Percentiles rank a stretch among this genome's conserved stretches.
These are phyloP conservation scores for Ceratorhiza oryzae-sativae DNA, from an alignment of 1,284 basidiomycete species.

Conservation along the genomic window DNA sequence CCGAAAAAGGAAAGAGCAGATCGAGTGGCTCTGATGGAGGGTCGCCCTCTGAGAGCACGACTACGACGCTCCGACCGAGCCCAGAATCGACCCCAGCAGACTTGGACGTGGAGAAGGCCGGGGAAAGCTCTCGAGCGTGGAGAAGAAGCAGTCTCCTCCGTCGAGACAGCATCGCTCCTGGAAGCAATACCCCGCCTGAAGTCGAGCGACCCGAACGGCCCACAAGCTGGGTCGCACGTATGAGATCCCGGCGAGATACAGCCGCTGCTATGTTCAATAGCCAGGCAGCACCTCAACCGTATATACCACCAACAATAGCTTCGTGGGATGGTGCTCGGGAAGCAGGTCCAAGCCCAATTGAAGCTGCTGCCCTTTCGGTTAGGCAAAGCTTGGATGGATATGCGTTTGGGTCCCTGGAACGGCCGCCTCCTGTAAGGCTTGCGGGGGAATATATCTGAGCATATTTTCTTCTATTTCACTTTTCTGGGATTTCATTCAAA, in stretches of 20 bases:
- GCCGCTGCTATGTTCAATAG: neutral
- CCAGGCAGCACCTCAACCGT: neutral
- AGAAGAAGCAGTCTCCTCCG: slow-evolving; percentile 1
- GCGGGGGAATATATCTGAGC: slow-evolving; percentile 19
- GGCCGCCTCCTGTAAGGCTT: slow-evolving; percentile 15
- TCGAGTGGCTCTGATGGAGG: neutral
- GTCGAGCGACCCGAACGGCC: slow-evolving; percentile 14
- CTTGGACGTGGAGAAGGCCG: slow-evolving; percentile 15
- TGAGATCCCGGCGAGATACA: slow-evolving; percentile 22
- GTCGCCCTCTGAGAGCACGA: slow-evolving; percentile 18
- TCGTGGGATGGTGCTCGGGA: slow-evolving; percentile 20
- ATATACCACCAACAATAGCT: slow-evolving; percentile 14
- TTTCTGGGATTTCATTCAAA: neutral
- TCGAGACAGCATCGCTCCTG: neutral
- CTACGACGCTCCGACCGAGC: slow-evolving; percentile 7
- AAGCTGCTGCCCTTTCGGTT: slow-evolving; percentile 29
- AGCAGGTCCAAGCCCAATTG: slow-evolving; percentile 21
- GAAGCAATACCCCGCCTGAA: neutral
- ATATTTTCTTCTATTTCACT: neutral
- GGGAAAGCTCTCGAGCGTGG: slow-evolving; percentile 9
- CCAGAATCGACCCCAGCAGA: slow-evolving; percentile 2
- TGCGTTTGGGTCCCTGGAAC: slow-evolving; percentile 1
- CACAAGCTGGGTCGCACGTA: slow-evolving; percentile 15
- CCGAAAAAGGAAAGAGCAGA: slow-evolving; percentile 23
- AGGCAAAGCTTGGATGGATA: slow-evolving; percentile 13